These are phyloP conservation scores for Claviceps arundinis DNA, from an alignment of 2,329 filamentous ascomycete genomes.

Conservation along the genomic window DNA sequence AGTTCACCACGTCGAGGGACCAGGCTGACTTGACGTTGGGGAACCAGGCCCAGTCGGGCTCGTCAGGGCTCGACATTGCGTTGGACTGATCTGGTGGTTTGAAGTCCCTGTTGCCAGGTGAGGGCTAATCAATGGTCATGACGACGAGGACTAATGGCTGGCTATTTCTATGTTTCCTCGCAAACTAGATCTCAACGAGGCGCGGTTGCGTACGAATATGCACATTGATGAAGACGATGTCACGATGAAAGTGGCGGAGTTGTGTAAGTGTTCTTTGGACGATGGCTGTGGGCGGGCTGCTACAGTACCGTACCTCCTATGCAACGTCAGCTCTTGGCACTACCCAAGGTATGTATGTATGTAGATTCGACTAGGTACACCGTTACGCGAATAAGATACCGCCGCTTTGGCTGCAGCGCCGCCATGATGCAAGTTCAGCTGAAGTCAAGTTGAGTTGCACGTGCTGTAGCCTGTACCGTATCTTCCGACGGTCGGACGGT, in stretches of 20 bases:
- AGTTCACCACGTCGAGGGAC: constrained; percentile 48
- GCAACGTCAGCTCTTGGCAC: too few species aligned
- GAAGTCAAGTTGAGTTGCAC: too few species aligned
- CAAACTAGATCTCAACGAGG: not conserved
- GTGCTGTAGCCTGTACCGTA: too few species aligned
- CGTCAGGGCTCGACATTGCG: constrained; percentile 14
- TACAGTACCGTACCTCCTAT: too few species aligned
- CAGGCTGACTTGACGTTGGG: constrained; percentile 30
- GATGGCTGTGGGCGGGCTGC: too few species aligned
- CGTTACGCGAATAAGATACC: too few species aligned
- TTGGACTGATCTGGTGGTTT: constrained; percentile 10
- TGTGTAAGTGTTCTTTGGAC: not conserved
- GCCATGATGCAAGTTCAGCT: too few species aligned
- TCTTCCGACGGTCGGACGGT: too few species aligned
- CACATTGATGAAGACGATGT: not conserved
- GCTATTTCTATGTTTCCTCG: not conserved
- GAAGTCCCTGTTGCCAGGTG: not conserved
- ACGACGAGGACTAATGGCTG: not conserved
- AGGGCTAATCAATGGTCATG: not conserved
- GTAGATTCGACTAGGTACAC: too few species aligned
- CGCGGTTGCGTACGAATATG: not conserved
- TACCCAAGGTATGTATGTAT: too few species aligned
- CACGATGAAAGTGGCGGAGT: not conserved
- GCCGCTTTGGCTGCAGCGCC: too few species aligned
- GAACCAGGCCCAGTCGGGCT: constrained; percentile 27